Evolutionary conservation across 1,284 basidiomycete species (phyloP), one percentile per base, ranked within the genome.

Genomic region (Wolfiporia cocos): DNA sequence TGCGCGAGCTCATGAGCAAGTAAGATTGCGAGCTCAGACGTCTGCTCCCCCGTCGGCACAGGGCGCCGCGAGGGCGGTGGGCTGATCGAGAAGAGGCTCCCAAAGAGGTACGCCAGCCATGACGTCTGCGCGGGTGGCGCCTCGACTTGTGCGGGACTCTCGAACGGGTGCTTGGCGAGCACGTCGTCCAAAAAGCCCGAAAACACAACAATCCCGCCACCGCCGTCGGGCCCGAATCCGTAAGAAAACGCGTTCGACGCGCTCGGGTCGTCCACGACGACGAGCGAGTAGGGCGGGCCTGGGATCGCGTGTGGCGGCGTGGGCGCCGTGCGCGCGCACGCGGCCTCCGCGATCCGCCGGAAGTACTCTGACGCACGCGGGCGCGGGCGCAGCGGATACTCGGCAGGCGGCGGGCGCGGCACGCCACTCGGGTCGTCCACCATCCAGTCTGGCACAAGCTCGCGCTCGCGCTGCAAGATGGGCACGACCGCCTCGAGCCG

Each of bases 1-100:
- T 95, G 92, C 0, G 89, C 76, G 49, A 94, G 76, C 59, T 95
- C 92, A 54, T 95, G 92, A 2, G 92, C 83, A 2, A 95, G 73
- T 0, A 95, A 75, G 39, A 87, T 81, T 2, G 92, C 91, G 4
- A 95, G 76, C 48, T 91, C 84, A 1, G 84, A 66, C 0, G 87
- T 90, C 62, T 94, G 90, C 47, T 88, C 77, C 39, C 74, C 66
- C 0, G 86, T 90, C 2, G 89, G 90, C n/a, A 67, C 61, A 4
- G 70, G 66, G 39, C 66, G 68, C n/a, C 59, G 51, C 11, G 53
- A 45, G 5, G 65, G 54, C 3, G 62, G 49, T 1, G 63, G 50
- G 1, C 68, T 48, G 19, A 53, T 29, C 11, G 65, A 46, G 29
- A 61, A 65, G 12, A 78, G 41, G 18, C 65, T 56, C 3, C 76